Evolutionary conservation across 1,284 basidiomycete species (phyloP), one percentile per base, ranked within the genome.

Genomic region (Microbotryomycetes sp.): DNA sequence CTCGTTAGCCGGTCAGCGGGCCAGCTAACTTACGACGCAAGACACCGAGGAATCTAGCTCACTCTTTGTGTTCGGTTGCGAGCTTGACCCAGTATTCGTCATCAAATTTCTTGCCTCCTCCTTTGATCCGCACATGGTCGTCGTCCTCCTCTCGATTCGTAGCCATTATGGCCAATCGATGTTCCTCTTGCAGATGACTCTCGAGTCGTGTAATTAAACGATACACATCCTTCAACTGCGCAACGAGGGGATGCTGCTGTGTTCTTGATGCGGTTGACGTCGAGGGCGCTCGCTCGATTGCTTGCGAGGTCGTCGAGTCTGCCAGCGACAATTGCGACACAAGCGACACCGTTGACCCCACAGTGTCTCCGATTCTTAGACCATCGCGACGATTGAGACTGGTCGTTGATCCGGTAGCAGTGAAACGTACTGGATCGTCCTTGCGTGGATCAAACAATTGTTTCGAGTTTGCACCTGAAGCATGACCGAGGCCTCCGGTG

Each of bases 401-500:
- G 19, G 42, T 26, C 19, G 3, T 6, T 4, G n/a, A 3, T 32
- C 53, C 36, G 48, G 22, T 7, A 9, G 4, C 19, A 14, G 26
- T 79, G 75, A 91, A 92, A 6, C 85, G 82, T 49, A 91, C 83
- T 0, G 90, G 88, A 73, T 93, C 87, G 73, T 93, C 86, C 73
- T 86, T 86, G 52, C 86, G 80, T 63, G 86, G 86, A 73, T 92
- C 89, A 63, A 91, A 92, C 0, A 93, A 81, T 67, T 87, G 86
- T 5, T 84, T 81, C 29, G 76, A 47, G 76, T 29, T 16, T 32
- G 56, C 32, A 48, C 42, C 36, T 19, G 53, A 16, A 30, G 53
- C 36, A 54, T 22, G n/a, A 22, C 23, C 31, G n/a, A 31, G 6
- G 19, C 30, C n/a, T 12, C 30, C 16, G 12, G 45, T 56, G 54